Evolutionary conservation across 306 rosid genomes (phyloP), one percentile per base, ranked within the genome.

Genomic region (Dalbergia cultrata): DNA sequence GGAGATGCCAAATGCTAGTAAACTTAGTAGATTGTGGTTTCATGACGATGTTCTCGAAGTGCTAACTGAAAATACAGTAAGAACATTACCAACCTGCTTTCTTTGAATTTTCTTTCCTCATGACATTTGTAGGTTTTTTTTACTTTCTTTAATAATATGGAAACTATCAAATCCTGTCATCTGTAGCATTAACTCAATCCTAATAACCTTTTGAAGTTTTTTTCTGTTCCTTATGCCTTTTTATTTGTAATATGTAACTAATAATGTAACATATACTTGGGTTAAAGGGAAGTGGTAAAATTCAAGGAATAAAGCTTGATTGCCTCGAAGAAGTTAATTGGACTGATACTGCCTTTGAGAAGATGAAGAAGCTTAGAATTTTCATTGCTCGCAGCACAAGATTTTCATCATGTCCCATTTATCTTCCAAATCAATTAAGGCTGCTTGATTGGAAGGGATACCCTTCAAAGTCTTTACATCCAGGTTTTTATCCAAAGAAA

Each of bases 291-390:
- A 50, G n/a, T 50, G 13, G 17, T 2, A 50, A 50, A 50, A 50
- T 16, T 50, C 18, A 50, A 50, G 56, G 56, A 50, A 13, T 50
- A 16, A 50, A 50, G n/a, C 56, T 50, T 13, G 56, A 2, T 13
- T 13, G 22, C 60, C 13, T 4, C 17, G 35, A 43, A 67, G 57
- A 18, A 19, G 14, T 37, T 17, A 4, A 44, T 3, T 44, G 56
- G 18, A 11, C 6, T 43, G 57, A 41, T 50, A 19, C 54, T 12
- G 26, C 57, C 56, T 67, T 67, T 5, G n/a, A 44, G 56, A 67
- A 43, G 17, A 67, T 67, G 72, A 67, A 43, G 18, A 19, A 67
- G 2, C 56, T 67, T 43, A 67, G 56, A 44, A 45, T 44, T 67
- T 56, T 67, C 54, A 67, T 67, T 17, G 35, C 41, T 21, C n/a